phyloP scores from a whole-genome alignment of 345 rosid genomes.

The Psidium friedrichsthalianum region DNA sequence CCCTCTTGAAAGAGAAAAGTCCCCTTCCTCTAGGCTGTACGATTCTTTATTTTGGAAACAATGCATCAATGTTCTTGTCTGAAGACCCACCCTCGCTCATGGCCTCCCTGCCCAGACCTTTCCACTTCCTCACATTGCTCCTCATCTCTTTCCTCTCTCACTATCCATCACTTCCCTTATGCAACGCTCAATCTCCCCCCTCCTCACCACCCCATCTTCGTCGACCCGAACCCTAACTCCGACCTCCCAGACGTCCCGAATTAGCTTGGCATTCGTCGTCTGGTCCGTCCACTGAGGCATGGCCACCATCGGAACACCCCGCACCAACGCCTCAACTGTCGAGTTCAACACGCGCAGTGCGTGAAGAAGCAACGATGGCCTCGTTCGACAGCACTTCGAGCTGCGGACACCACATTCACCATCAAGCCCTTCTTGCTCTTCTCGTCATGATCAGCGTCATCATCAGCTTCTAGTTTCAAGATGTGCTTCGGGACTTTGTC shows the following conservation, averaged over 20 bases:
- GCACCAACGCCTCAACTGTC: constrained; percentile 7
- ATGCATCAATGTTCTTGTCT: constrained; percentile 26
- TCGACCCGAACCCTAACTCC: constrained; percentile 42
- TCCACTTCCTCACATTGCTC: constrained; percentile 33
- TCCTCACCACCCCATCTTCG: constrained; percentile 34
- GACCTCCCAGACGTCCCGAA: constrained; percentile 49
- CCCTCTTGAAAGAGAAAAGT: not conserved
- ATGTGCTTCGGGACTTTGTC: constrained; percentile 17
- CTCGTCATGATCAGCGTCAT: not conserved
- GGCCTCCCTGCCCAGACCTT: constrained; percentile 29
- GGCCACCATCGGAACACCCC: constrained; percentile 8
- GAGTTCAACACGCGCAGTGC: constrained; percentile 59
- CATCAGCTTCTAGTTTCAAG: not conserved
- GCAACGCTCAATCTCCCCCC: constrained; percentile 36
- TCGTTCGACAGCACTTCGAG: constrained; percentile 29
- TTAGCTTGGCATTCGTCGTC: constrained; percentile 30
- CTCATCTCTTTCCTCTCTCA: constrained; percentile 25
- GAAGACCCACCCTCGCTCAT: constrained; percentile 42
- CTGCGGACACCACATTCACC: constrained; percentile 48
- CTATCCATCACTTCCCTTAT: constrained; percentile 44
- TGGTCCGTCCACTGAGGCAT: constrained; percentile 17
- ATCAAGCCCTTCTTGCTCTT: constrained; percentile 18
- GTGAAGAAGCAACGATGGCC: constrained; percentile 44
- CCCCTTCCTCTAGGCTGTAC: not conserved
- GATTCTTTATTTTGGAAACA: constrained; percentile 6